A percentile compares a stretch with the other conserved stretches of the same genome.
phyloP scores from a whole-genome alignment of 768 basidiomycete species.

The Coprinopsis sp. region DNA sequence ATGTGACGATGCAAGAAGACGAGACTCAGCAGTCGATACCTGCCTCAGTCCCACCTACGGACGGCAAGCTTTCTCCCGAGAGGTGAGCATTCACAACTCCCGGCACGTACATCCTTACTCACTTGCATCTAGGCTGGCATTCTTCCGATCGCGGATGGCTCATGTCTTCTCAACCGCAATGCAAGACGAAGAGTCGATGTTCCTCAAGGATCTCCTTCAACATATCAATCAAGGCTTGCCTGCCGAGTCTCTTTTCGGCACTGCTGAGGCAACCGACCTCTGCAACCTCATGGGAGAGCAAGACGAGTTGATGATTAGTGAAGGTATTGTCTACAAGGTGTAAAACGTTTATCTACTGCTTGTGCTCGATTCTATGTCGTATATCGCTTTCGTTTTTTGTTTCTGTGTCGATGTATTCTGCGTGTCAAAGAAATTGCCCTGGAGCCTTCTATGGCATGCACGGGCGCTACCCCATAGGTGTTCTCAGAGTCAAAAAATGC shows the following conservation, averaged over 20 bases:
- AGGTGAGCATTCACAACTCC: slow-evolving; percentile 41
- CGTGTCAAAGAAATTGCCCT: too few species aligned
- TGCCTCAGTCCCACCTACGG: slow-evolving; percentile 29
- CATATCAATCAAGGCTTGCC: slow-evolving; percentile 73
- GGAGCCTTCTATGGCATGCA: too few species aligned
- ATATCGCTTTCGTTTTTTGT: slow-evolving; percentile 6
- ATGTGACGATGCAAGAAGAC: slow-evolving; percentile 55
- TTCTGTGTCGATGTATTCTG: too few species aligned
- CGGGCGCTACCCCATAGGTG: too few species aligned
- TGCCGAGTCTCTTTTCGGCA: slow-evolving; percentile 69
- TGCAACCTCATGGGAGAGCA: slow-evolving; percentile 72
- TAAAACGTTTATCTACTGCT: slow-evolving; percentile 27
- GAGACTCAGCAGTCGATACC: slow-evolving; percentile 24
- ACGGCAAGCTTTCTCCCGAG: slow-evolving; percentile 46
- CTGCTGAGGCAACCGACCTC: slow-evolving; percentile 70
- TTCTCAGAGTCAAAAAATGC: too few species aligned
- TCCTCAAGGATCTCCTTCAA: slow-evolving; percentile 64
- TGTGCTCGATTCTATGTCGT: background rate
- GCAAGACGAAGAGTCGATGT: slow-evolving; percentile 74
- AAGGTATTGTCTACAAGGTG: slow-evolving; percentile 82
- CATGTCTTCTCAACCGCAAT: slow-evolving; percentile 61
- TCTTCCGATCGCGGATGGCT: slow-evolving; percentile 80
- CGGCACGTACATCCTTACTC: slow-evolving; percentile 4
- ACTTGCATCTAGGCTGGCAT: slow-evolving; percentile 47
- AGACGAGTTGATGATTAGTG: slow-evolving; percentile 85